phyloP scores from a whole-genome alignment of 495 filamentous ascomycete species.

The Glonium stellatum region DNA sequence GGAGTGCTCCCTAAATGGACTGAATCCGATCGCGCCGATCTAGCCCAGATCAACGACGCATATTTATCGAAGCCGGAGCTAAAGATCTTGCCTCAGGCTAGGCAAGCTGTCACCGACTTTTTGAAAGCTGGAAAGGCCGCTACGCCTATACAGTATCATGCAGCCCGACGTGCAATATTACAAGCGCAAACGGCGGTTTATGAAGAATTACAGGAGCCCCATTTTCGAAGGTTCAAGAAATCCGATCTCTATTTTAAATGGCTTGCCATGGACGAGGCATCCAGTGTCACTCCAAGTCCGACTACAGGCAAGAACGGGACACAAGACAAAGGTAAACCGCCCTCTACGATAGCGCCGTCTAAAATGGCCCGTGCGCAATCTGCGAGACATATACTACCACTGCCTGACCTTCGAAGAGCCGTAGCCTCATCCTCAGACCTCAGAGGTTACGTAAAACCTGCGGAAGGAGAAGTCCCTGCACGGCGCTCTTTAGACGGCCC shows the following conservation, averaged over 20 bases:
- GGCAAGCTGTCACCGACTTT: conserved; percentile 65
- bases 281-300: conserved; percentile 29
- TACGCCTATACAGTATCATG: conserved; percentile 71
- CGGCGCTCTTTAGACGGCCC: conserved; percentile 54
- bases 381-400: conserved; percentile 3
- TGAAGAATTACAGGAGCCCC: conserved; percentile 68
- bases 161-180: conserved; percentile 74
- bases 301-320: conserved; percentile 19
- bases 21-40: conserved; percentile 74
- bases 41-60: conserved; percentile 81
- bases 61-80: conserved; percentile 80
- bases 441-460: conserved; percentile 34
- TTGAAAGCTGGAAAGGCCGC: conserved; percentile 68
- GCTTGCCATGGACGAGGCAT: conserved; percentile 77
- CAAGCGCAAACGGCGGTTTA: conserved; percentile 74
- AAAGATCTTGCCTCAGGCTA: conserved; percentile 62
- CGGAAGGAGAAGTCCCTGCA: conserved; percentile 37
- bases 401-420: conserved; percentile 49
- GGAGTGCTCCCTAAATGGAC: conserved; percentile 68
- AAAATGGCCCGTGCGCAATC: conserved; percentile 25
- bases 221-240: conserved; percentile 80
- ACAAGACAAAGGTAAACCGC: conserved; percentile 25
- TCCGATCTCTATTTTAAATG: conserved; percentile 95
- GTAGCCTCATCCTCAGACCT: conserved; percentile 55
- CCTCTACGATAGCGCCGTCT: conserved; percentile 15